Conservation (phyloP, 768 basidiomycete species). For the Rhizopogon vesiculosus region DNA sequence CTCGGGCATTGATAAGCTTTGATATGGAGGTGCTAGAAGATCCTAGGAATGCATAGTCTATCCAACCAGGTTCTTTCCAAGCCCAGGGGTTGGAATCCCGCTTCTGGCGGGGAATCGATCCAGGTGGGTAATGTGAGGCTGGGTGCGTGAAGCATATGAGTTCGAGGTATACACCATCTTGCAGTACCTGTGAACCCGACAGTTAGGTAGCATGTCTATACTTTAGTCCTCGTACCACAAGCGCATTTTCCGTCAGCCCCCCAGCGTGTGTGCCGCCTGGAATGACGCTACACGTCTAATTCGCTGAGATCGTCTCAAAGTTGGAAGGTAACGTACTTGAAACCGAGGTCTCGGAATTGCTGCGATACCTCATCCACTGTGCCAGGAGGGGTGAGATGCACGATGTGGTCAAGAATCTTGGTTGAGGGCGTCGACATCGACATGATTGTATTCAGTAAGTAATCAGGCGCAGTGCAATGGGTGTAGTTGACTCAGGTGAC, state of each 20-base stretch:
- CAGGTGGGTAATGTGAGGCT: conserved; percentile 46
- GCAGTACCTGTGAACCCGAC: conserved; percentile 36
- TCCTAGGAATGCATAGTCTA: conserved; percentile 62
- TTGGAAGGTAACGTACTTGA: conserved; percentile 42
- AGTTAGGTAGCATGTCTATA: background rate
- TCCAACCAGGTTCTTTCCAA: conserved; percentile 53
- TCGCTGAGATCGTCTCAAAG: background rate
- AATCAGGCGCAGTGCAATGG: background rate
- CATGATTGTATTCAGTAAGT: conserved; percentile 11
- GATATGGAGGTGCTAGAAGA: conserved; percentile 43
- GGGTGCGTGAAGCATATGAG: conserved; percentile 64
- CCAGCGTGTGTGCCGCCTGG: conserved; percentile 62
- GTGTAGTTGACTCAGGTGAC: background rate
- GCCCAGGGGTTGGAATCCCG: conserved; percentile 54
- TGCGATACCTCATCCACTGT: conserved; percentile 43
- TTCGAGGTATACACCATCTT: conserved; percentile 62
- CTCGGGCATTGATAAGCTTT: conserved; percentile 50
- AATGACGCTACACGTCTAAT: conserved; percentile 44
- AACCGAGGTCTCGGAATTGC: conserved; percentile 57
- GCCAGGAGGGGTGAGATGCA: conserved; percentile 66
- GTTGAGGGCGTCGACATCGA: conserved; percentile 28
- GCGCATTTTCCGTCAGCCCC: conserved; percentile 60
- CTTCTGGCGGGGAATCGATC: conserved; percentile 36
- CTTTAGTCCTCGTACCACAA: conserved; percentile 41
- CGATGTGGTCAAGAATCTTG: conserved; percentile 58